phyloP scores from a whole-genome alignment of 2,329 filamentous ascomycete species.

The Calonectria naviculata region DNA sequence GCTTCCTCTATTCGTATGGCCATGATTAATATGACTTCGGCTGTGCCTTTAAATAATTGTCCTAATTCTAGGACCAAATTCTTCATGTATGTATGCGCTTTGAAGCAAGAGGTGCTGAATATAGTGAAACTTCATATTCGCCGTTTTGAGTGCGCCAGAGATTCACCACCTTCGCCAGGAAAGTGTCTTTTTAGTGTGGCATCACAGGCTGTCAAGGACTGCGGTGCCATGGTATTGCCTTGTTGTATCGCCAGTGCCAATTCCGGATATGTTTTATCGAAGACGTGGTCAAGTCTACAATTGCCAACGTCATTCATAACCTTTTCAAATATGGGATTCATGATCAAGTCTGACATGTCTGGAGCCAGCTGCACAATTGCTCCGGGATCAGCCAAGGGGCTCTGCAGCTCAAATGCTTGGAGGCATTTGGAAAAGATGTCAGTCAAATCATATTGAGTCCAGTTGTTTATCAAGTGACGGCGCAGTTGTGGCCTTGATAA shows the following conservation, averaged over 20 bases:
- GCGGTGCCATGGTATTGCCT: no score
- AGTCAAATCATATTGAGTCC: not conserved
- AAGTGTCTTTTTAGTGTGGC: no score
- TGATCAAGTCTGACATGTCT: not conserved
- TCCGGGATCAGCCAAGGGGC: not conserved
- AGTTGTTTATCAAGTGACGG: not conserved
- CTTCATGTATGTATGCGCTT: no score
- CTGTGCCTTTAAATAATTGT: no score
- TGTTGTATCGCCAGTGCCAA: not conserved
- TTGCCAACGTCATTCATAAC: not conserved
- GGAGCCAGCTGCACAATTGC: not conserved
- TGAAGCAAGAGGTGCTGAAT: no score
- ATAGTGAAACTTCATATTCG: no score
- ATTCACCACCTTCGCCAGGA: no score
- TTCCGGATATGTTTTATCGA: not conserved
- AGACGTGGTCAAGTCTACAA: not conserved
- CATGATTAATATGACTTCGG: no score
- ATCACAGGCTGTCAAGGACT: no score
- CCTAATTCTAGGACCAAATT: no score
- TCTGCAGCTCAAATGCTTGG: not conserved
- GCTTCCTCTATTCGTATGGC: no score
- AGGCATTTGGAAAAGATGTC: not conserved
- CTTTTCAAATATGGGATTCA: not conserved
- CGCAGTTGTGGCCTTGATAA: not conserved
- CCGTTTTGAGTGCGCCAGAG: no score